Conservation (phyloP, 345 rosid genomes). For the Passiflora organensis region DNA sequence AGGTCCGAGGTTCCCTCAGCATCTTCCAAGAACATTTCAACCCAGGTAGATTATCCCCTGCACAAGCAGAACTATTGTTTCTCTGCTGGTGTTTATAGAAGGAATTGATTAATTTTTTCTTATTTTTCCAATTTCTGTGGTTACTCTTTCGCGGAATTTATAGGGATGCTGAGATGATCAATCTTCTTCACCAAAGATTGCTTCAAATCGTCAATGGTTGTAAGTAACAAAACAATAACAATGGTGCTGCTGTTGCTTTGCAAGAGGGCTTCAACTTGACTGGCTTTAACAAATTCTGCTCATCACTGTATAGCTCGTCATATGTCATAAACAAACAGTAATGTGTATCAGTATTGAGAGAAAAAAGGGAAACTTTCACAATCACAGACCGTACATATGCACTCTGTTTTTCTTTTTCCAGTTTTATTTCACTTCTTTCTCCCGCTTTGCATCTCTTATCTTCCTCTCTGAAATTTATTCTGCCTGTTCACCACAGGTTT, state of each 20-base stretch:
- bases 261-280: slow-evolving; percentile 49
- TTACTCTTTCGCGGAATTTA: slow-evolving; percentile 3
- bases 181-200: slow-evolving; percentile 59
- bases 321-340: too few relatives aligned
- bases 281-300: slow-evolving; percentile 35
- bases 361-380: too few relatives aligned
- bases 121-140: not conserved
- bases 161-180: slow-evolving; percentile 78
- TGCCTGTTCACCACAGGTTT: too few relatives aligned
- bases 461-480: too few relatives aligned
- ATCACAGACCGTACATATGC: too few relatives aligned
- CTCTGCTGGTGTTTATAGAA: not conserved
- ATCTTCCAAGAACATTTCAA: slow-evolving; percentile 31
- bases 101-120: not conserved
- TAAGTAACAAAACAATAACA: slow-evolving; percentile 14
- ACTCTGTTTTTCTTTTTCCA: too few relatives aligned
- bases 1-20: slow-evolving; percentile 72
- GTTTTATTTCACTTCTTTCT: too few relatives aligned
- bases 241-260: slow-evolving; percentile 17
- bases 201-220: slow-evolving; percentile 34
- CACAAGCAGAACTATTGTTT: not conserved
- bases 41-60: slow-evolving; percentile 37
- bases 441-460: too few relatives aligned
- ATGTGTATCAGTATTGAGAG: not conserved
- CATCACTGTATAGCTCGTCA: not conserved